Base-by-base conservation (phyloP, 2,329 filamentous ascomycete species). In the Trichoderma afroharzianum region DNA sequence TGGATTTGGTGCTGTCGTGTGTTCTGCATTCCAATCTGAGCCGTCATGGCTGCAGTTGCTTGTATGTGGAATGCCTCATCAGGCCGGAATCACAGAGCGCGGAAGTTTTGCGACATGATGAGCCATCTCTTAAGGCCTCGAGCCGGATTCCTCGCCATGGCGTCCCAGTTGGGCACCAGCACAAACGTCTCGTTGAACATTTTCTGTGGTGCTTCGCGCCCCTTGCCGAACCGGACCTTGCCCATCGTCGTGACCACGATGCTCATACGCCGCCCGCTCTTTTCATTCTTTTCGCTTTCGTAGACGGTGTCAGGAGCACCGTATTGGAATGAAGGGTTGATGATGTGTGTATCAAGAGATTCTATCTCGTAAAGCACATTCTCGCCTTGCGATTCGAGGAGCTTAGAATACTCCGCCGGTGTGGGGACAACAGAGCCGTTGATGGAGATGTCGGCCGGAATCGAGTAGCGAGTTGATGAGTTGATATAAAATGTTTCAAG, bases 131-230 rank as follows among this genome's bases (percentile, higher is more conserved):
- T 87, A 68, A 85, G 76, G 1, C 85, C 85, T 72, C 86, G 85
- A 3, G 85, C 80, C 43, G 87, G 85, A 74, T 88, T 89, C 70
- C 82, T 82, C 5, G 82, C 83, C 74, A 86, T 83, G 0, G 85
- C 81, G 74, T 90, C 88, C 88, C 89, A 87, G 81, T 93, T 93
- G 8, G 94, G 93, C 47, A 95, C 92, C 69, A 97, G 84, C 28
- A 97, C 88, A 79, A 97, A 91, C 1, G 88, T 91, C 80, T 97
- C 94, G 77, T 90, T 92, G 80, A 97, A 97, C 43, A 88, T 89
- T 75, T 89, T 89, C 79, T 89, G 87, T 15, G 87, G 87, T 15
- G 88, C 87, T 33, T 91, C 88, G 75, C 86, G 86, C 72, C 85
- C 86, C 72, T 88, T 87, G 63, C 90, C 90, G 77, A 92, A 91